A percentile compares a stretch with the other conserved stretches of the same genome.
phyloP scores from a whole-genome alignment of 1,284 basidiomycete species.

The Exsudoporus floridanus region DNA sequence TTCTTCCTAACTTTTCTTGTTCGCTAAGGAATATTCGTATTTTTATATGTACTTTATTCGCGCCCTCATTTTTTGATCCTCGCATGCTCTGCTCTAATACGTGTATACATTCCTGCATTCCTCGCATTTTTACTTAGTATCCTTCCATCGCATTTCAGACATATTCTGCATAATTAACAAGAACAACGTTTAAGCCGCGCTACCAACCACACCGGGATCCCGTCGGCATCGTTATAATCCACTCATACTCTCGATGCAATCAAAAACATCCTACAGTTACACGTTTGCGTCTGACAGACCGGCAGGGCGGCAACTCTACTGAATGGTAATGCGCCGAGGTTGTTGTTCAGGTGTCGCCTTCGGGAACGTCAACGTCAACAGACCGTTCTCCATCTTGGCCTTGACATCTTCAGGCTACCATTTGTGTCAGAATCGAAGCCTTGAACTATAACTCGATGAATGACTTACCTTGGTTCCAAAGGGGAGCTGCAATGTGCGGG shows the following conservation, averaged over 20 bases:
- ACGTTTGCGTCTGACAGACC: too few relatives aligned
- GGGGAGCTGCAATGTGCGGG: neutral
- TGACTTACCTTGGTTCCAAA: neutral
- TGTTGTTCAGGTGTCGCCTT: neutral
- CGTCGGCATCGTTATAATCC: too few relatives aligned
- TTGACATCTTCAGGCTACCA: slow-evolving; percentile 2
- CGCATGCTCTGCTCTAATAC: neutral
- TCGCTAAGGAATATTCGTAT: neutral
- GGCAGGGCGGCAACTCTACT: slow-evolving; percentile 2
- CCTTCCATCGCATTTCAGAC: neutral
- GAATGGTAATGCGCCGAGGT: slow-evolving; percentile 4
- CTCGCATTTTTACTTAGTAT: neutral
- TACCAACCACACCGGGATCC: neutral
- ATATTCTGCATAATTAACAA: too few relatives aligned
- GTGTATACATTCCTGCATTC: neutral
- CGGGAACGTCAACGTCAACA: neutral
- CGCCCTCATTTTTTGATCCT: neutral
- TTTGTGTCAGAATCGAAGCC: neutral
- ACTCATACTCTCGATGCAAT: too few relatives aligned
- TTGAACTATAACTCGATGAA: neutral
- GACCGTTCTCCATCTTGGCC: slow-evolving; percentile 11
- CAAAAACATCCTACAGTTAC: too few relatives aligned
- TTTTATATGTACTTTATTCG: slow-evolving; percentile 11
- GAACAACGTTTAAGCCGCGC: too few relatives aligned
- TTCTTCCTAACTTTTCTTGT: neutral